phyloP scores from a whole-genome alignment of 2,329 filamentous ascomycete genomes.

The Metarhizium humberi region DNA sequence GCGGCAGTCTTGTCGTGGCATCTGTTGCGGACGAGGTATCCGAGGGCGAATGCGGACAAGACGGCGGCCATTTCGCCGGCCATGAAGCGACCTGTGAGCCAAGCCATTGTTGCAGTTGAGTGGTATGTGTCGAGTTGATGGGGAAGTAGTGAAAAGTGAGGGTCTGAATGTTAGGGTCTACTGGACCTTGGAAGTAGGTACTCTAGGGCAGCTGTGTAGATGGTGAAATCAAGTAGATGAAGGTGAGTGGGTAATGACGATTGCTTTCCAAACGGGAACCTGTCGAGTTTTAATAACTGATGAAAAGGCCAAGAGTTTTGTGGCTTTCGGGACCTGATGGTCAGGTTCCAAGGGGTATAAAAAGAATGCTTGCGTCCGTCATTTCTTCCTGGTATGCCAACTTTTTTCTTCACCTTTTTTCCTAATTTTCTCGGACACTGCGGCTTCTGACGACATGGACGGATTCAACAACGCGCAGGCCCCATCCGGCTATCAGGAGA shows the following conservation, averaged over 20 bases:
- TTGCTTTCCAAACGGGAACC: no score
- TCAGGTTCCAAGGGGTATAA: neutral
- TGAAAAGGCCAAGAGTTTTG: no score
- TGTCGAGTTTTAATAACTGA: no score
- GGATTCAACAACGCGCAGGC: slow-evolving; percentile 6
- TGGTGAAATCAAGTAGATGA: no score
- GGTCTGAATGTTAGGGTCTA: no score
- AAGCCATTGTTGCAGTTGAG: neutral
- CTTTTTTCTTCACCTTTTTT: neutral
- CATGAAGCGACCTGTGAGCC: neutral
- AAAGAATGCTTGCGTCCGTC: neutral
- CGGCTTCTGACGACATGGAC: slow-evolving; percentile 4
- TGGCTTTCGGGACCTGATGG: neutral
- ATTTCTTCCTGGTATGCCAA: neutral
- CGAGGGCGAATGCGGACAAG: neutral
- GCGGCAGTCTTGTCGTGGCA: neutral
- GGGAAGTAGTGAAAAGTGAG: neutral
- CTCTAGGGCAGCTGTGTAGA: no score
- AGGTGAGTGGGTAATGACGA: no score
- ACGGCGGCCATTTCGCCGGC: neutral
- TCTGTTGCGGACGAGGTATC: neutral
- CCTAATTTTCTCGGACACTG: neutral
- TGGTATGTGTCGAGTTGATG: neutral
- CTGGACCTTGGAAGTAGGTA: no score
- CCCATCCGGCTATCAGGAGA: slow-evolving; percentile 5